Conservation (phyloP, 169 alveolate genomes). For the Plasmodium reichenowi region DNA sequence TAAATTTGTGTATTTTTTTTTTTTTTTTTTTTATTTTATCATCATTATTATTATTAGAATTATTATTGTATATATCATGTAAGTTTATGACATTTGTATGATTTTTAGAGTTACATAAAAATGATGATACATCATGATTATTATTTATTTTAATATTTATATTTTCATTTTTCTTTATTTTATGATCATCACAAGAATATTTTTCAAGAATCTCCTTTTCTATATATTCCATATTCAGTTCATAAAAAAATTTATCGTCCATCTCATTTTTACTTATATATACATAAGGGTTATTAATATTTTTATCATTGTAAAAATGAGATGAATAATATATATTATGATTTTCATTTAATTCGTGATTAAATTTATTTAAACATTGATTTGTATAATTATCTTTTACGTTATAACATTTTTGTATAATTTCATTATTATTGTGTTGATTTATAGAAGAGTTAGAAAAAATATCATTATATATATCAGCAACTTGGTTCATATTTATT, state of each 20-base stretch:
- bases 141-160: neutral
- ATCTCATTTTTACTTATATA: neutral
- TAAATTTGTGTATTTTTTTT: neutral
- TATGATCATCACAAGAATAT: neutral
- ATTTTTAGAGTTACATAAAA: too few species aligned
- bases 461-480: conserved; percentile 45
- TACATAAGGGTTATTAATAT: conserved; percentile 5
- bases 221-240: conserved; percentile 29
- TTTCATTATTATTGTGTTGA: neutral
- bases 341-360: neutral
- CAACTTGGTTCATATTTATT: conserved; percentile 2
- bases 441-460: conserved; percentile 4
- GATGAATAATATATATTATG: neutral
- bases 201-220: conserved; percentile 30
- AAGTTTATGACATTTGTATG: too few species aligned
- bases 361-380: neutral
- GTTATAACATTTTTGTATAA: neutral
- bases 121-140: too few species aligned
- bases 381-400: too few species aligned
- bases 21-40: neutral
- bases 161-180: neutral
- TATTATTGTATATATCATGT: neutral
- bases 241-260: conserved; percentile 1
- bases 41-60: neutral
- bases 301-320: neutral